These are phyloP conservation scores for Colletotrichum lupini DNA, from an alignment of 2,329 filamentous ascomycete species.

Conservation along the genomic window DNA sequence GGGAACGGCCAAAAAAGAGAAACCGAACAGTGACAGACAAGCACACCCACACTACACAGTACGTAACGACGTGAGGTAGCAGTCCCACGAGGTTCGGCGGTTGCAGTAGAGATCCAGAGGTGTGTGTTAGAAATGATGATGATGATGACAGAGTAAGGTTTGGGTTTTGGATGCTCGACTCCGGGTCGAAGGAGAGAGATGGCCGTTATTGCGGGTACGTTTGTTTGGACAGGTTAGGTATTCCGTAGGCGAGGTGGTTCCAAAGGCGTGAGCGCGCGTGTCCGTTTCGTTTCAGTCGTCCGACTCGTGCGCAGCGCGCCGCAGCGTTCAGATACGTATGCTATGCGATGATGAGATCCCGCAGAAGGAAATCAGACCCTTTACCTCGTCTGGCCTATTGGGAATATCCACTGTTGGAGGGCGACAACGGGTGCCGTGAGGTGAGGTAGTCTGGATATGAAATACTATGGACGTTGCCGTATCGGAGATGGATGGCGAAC, in stretches of 20 bases:
- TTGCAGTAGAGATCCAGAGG: neutral
- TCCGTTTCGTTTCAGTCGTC: slow-evolving; percentile 17
- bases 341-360: neutral
- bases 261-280: slow-evolving; percentile 10
- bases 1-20: neutral
- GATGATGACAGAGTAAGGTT: neutral
- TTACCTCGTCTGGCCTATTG: neutral
- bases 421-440: neutral
- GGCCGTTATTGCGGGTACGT: neutral
- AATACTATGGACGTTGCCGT: neutral
- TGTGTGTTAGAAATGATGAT: neutral
- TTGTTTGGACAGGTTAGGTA: neutral
- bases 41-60: neutral
- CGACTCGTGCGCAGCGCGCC: slow-evolving; percentile 8
- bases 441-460: neutral
- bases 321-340: neutral
- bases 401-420: neutral
- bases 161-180: neutral
- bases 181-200: neutral
- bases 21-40: neutral
- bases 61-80: neutral
- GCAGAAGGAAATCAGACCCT: neutral
- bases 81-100: neutral
- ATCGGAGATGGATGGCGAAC: neutral
- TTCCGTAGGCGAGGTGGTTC: neutral